Evolutionary conservation across 306 rosid species (phyloP), one percentile per base, ranked within the genome.

Genomic region (Sophora flavescens): DNA sequence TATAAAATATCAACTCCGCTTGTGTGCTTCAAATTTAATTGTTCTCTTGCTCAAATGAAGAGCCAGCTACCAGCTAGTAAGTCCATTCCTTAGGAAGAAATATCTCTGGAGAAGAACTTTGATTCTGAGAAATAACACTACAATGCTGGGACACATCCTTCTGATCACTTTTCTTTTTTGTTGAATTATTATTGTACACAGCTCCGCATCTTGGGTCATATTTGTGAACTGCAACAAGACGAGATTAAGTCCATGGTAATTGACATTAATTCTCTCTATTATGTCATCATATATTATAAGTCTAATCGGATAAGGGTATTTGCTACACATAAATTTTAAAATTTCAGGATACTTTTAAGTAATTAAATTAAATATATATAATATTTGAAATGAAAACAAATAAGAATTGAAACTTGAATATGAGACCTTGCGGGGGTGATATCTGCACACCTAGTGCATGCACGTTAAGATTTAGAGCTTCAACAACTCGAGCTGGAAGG

Each of bases 41-140:
- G 28, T 10, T 36, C 45, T 56, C 4, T 64, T 36, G 26, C 15
- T 67, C 16, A 51, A 63, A 22, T 56, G 42, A 77, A 6, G 47
- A 56, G 36, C 38, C 78, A 22, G 56, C 75, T 86, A 91, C 38
- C 78, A 22, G 56, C 75, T 86, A 91, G 74, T 89, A 91, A 48
- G 93, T 89, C 97, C 95, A 91, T 78, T 91, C 97, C 67, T 89
- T 89, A 50, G 97, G 97, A 75, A 91, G 97, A 74, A 82, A 86
- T 54, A 82, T 74, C 54, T 81, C 90, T 4, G 85, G 83, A 6
- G 90, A 80, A 18, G 86, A 83, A 82, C 22, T 76, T 61, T 54
- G 78, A 36, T 74, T 85, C 39, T 85, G 84, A n/a, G 91, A 78
- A 58, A 85, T 77, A 74, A 84, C 70, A 63, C 74, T 74, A 72